Base-by-base conservation (phyloP, 2,329 filamentous ascomycete species). In the Phaeophleospora eucalypticola region DNA sequence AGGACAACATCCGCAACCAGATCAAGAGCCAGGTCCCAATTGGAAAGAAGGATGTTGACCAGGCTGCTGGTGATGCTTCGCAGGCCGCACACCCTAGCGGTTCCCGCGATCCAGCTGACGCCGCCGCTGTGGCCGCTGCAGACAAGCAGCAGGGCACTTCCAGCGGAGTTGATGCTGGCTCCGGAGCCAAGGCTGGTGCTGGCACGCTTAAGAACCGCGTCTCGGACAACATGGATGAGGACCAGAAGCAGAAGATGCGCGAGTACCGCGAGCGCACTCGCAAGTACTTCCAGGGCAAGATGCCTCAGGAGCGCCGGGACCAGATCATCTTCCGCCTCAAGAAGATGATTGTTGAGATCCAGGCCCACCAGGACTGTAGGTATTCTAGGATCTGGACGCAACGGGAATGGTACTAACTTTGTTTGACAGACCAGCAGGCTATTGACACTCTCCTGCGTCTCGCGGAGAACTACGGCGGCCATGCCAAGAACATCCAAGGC, bases 301-400 rank as follows among this genome's bases (percentile, higher is more conserved):
- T 98, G 70, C 90, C 93, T 1, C 74, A 91, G 69, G 90, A 97
- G 68, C 89, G 93, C 50, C 89, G 90, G 51, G 89, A 97, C 6
- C 89, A 95, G 75, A 84, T 84, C 46, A 84, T 96, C 60, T 95
- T 83, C 80, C 87, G 93, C 32, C 72, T 98, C 57, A 98, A 91
- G 82, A 97, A 97, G 81, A 95, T 97, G 86, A 74, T 98, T 33
- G 83, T 96, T 37, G 93, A 98, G 71, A 89, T 95, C 60, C 93
- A 98, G 72, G 87, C 91, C 46, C 93, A 97, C 64, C 81, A 87
- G 48, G 91, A 98, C 62, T 98, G 80, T 82, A 69, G 67, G 77
- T 71, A 19, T 21, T 15, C 18, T 29, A 14, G 14, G 20, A 18
- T 27, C 15, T 20, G 29, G 10, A 15, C 17, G 12, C 38, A 27